Evolutionary conservation across 2,329 filamentous ascomycete genomes (phyloP).

Genomic region (Venturia effusa): DNA sequence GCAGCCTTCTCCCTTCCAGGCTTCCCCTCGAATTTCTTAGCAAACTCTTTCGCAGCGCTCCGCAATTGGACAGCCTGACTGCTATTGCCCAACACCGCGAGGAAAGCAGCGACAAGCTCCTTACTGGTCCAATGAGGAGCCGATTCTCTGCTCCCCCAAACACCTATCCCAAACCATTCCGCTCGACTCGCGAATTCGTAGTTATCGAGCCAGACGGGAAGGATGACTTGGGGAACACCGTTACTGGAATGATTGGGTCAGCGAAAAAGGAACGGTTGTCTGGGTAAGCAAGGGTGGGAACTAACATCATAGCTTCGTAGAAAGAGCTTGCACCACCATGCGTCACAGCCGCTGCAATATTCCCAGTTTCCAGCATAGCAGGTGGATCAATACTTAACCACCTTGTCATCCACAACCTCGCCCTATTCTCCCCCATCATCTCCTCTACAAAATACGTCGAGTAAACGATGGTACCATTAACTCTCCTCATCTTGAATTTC

Average conservation of each 20-base stretch:
- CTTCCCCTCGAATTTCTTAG: not conserved
- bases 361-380: slow-evolving; percentile 25
- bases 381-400: slow-evolving; percentile 25
- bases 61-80: not conserved
- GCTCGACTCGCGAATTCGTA: slow-evolving; percentile 35
- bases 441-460: not conserved
- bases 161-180: slow-evolving; percentile 31
- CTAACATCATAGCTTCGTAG: slow-evolving; percentile 28
- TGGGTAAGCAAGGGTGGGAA: not conserved
- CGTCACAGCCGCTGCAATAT: slow-evolving; percentile 27
- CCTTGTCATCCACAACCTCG: slow-evolving; percentile 13
- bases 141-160: not conserved
- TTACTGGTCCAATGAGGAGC: not conserved
- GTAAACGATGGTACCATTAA: not conserved
- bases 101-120: not conserved
- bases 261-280: not conserved
- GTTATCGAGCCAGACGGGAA: slow-evolving; percentile 37
- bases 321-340: slow-evolving; percentile 34
- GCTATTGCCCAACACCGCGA: not conserved
- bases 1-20: not conserved
- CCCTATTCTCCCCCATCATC: not conserved
- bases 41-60: not conserved
- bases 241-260: slow-evolving; percentile 20
- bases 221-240: slow-evolving; percentile 35
- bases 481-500: not conserved